A percentile compares a stretch with the other conserved stretches of the same genome.
phyloP scores from a whole-genome alignment of 352 stramenopile genomes.

The Pythium phragmitis region DNA sequence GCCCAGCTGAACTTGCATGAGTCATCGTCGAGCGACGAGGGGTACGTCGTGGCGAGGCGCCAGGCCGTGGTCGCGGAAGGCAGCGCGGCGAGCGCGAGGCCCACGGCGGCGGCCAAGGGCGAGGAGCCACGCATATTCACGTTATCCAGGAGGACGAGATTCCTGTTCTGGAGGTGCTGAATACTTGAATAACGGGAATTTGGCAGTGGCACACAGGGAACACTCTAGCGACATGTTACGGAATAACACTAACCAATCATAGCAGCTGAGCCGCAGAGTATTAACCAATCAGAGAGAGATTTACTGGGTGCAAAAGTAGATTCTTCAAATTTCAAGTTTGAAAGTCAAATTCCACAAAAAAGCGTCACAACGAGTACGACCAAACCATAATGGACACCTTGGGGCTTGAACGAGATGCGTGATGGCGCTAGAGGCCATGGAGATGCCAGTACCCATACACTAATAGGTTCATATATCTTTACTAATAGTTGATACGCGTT shows the following conservation, averaged over 20 bases:
- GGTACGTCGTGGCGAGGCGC: conserved; percentile 1
- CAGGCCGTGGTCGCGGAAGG: not conserved
- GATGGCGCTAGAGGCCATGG: no score
- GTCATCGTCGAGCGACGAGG: conserved; percentile 15
- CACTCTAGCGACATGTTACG: conserved; percentile 1
- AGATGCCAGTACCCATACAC: no score
- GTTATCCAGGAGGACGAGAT: not conserved
- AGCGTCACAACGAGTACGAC: no score
- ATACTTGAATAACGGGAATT: not conserved
- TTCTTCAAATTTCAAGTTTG: no score
- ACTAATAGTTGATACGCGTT: no score
- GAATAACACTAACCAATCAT: no score
- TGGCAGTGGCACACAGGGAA: not conserved
- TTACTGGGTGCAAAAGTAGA: not conserved
- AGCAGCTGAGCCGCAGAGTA: not conserved
- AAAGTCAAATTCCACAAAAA: no score
- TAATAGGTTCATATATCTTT: no score
- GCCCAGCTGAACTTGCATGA: conserved; percentile 7
- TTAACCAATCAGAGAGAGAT: conserved; percentile 5
- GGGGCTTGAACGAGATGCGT: no score
- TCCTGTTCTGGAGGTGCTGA: not conserved
- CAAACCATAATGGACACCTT: no score
- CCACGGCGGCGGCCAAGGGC: not conserved
- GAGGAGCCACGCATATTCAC: not conserved
- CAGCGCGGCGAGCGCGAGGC: not conserved